Conservation (phyloP, 768 basidiomycete genomes). For the Termitomyces sp. region DNA sequence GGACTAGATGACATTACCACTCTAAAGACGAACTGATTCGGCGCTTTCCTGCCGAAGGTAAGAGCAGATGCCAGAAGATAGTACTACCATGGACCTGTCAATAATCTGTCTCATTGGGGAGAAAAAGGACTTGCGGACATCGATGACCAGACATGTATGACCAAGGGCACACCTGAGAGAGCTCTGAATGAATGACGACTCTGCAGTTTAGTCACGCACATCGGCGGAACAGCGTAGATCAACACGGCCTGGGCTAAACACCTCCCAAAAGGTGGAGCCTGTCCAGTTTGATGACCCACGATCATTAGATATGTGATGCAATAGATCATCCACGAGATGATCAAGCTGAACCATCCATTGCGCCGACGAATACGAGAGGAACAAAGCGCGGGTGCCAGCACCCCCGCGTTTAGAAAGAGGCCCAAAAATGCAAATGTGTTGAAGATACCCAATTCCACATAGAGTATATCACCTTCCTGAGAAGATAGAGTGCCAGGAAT, state of each 20-base stretch:
- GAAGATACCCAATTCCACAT: background rate
- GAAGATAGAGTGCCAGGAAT: background rate
- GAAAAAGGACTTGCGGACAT: background rate
- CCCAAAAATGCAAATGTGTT: conserved; percentile 4
- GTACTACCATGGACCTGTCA: background rate
- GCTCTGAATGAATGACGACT: background rate
- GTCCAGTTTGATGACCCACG: conserved; percentile 17
- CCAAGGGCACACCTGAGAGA: background rate
- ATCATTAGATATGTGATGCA: too few relatives aligned
- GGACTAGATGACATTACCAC: background rate
- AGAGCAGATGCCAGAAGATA: background rate
- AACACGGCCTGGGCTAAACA: conserved; percentile 20
- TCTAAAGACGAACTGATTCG: background rate
- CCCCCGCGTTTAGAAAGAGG: conserved; percentile 1
- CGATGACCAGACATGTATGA: background rate
- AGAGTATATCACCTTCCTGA: background rate
- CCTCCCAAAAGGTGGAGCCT: conserved; percentile 13
- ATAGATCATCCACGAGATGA: conserved; percentile 18
- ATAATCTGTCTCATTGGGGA: background rate
- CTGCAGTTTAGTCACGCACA: conserved; percentile 10
- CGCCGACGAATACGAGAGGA: conserved; percentile 8
- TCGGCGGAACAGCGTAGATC: conserved; percentile 19
- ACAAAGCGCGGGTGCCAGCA: conserved; percentile 5
- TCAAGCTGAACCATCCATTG: conserved; percentile 13
- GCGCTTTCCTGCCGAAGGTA: background rate